Evolutionary conservation across 805 yeast genomes (phyloP).

Genomic region (Cyberlindnera bimundalis): DNA sequence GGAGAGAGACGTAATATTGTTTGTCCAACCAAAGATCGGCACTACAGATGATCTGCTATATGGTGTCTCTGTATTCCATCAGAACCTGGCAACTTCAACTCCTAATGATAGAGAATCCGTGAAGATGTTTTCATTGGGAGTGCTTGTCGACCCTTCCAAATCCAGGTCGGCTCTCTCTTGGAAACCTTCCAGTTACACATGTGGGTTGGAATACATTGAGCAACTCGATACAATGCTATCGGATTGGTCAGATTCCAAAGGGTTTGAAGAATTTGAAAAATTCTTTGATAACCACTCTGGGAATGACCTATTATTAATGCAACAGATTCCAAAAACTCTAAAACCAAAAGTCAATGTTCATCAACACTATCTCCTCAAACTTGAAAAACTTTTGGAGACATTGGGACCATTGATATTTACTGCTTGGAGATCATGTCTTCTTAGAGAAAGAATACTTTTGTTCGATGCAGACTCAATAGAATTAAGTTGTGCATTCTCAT

Average conservation of each 20-base stretch:
- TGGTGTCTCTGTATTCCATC: constrained; percentile 52
- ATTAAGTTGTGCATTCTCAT: constrained; percentile 47
- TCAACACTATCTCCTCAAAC: constrained; percentile 44
- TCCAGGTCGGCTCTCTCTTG: constrained; percentile 29
- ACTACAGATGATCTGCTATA: constrained; percentile 28
- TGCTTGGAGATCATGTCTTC: constrained; percentile 58
- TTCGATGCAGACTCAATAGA: constrained; percentile 37
- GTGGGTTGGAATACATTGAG: constrained; percentile 43
- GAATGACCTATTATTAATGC: constrained; percentile 14
- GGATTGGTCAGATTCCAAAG: constrained; percentile 20
- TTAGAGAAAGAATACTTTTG: constrained; percentile 54
- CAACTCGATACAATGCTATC: constrained; percentile 31
- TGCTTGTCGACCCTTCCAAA: constrained; percentile 45
- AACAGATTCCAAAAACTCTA: constrained; percentile 10
- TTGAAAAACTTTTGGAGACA: constrained; percentile 42
- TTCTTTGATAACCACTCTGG: constrained; percentile 23
- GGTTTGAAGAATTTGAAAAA: constrained; percentile 23
- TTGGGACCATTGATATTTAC: constrained; percentile 66
- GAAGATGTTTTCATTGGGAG: constrained; percentile 62
- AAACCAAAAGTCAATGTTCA: constrained; percentile 3
- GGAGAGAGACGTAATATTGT: constrained; percentile 49
- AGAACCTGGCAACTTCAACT: constrained; percentile 34
- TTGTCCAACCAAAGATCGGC: constrained; percentile 35
- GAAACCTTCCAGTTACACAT: constrained; percentile 39
- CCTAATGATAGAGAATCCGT: constrained; percentile 40